Base-by-base conservation (phyloP, 2,329 filamentous ascomycete genomes). In the Fusarium tricinctum region DNA sequence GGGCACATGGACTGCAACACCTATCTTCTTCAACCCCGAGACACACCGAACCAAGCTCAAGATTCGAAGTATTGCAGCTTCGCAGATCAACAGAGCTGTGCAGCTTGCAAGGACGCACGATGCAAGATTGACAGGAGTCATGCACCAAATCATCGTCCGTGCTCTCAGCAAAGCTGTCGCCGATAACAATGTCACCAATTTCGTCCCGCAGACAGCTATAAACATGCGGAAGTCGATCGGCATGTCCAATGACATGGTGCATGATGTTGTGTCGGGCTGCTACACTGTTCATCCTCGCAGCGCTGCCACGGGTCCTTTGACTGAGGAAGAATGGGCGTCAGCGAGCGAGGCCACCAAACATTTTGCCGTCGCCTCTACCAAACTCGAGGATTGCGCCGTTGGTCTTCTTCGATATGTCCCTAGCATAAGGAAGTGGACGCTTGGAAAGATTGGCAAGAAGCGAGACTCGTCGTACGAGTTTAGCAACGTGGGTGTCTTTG, bases 141-240 rank as follows among this genome's bases (percentile, higher is more conserved):
- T 72, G 13, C 60, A 72, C 12, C 58, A 73, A 20, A 26, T 75
- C 42, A 65, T 75, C 26, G 53, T 51, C 4, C 62, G 73, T 2
- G 73, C 68, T 8, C 22, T 75, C 20, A 74, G 73, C 52, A 62
- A 64, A 13, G 58, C 33, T 3, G 22, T 75, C 5, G 49, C 23
- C 1, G 64, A 70, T 22, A 32, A 58, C 4, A 58, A 50, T 5
- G 32, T 73, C n/a, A 73, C 71, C 13, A 70, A 74, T 2, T 75
- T 75, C 14, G 62, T 72, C 9, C 59, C 63, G 4, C 68, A 69
- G 35, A 75, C 73, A 6, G 57, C 73, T 6, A 42, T 74, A 13
- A 75, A 74, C 38, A 68, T 75, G 71, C 67, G 73, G 2, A 40
- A 26, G 5, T 62, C 71, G 6, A 42, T 74, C 6, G 71, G 73